A percentile compares a stretch with the other conserved stretches of the same genome.
Conservation (phyloP, 345 rosid genomes). For the Odontarrhena argentea region DNA sequence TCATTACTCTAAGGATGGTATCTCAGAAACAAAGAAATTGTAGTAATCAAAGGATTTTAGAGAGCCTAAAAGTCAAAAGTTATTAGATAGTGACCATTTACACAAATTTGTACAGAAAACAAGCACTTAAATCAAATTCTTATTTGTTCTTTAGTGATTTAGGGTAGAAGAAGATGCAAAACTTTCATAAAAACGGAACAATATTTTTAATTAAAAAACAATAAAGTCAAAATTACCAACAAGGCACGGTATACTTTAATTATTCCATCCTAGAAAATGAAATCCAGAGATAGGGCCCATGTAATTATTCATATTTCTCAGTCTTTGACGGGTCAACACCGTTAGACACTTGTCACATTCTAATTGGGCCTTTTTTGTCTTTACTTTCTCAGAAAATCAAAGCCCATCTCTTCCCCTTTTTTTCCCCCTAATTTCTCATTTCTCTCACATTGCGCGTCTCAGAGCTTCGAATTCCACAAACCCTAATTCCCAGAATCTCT, state of each 20-base stretch:
- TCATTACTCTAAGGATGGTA: too few species aligned
- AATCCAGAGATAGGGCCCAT: background rate
- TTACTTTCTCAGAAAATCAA: slow-evolving; percentile 18
- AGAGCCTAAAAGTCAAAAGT: too few species aligned
- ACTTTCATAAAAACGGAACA: background rate
- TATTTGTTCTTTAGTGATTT: background rate
- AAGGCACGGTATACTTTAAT: slow-evolving; percentile 12
- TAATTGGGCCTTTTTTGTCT: slow-evolving; percentile 21
- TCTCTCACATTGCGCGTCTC: slow-evolving; percentile 9
- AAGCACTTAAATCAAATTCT: too few species aligned
- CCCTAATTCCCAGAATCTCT: slow-evolving; percentile 35
- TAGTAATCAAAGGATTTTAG: too few species aligned
- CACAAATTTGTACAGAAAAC: too few species aligned
- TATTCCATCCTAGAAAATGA: background rate
- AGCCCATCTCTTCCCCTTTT: slow-evolving; percentile 7
- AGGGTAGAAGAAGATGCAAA: background rate
- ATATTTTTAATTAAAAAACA: background rate
- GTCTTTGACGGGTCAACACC: slow-evolving; percentile 35
- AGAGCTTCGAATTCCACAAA: slow-evolving; percentile 13
- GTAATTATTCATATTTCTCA: background rate
- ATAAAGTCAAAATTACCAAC: slow-evolving; percentile 18
- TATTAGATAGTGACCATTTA: too few species aligned
- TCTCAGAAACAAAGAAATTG: too few species aligned
- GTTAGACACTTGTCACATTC: slow-evolving; percentile 17
- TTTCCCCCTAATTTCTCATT: slow-evolving; percentile 29